phyloP scores from a whole-genome alignment of 306 rosid species.

The Lathyrus sativus region DNA sequence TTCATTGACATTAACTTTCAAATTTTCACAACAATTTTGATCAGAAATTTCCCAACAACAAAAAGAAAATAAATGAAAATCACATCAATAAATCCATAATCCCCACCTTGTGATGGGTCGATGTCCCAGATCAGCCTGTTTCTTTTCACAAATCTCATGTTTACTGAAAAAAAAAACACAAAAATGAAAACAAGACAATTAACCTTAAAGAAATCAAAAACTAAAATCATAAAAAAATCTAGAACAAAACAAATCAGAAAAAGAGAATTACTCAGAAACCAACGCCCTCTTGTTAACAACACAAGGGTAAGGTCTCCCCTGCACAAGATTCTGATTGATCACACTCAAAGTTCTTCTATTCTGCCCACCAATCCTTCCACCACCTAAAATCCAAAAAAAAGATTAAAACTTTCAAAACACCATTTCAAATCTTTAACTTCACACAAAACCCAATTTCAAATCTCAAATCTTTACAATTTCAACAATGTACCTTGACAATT shows the following conservation, averaged over 20 bases:
- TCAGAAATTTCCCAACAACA: background rate
- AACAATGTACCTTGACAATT: constrained; percentile 54
- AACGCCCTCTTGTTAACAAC: constrained; percentile 83
- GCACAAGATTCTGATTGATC: constrained; percentile 61
- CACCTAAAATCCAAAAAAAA: constrained; percentile 39
- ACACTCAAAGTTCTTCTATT: constrained; percentile 73
- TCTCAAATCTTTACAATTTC: background rate
- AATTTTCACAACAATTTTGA: background rate
- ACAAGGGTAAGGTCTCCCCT: constrained; percentile 70
- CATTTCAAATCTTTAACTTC: constrained; percentile 17
- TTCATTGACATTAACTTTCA: background rate
- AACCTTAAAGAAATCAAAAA: constrained; percentile 23
- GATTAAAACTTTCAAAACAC: constrained; percentile 2
- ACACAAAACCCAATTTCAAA: constrained; percentile 19
- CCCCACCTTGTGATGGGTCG: constrained; percentile 8
- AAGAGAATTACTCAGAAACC: constrained; percentile 57
- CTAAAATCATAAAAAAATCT: background rate
- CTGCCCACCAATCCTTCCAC: constrained; percentile 51
- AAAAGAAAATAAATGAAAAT: background rate
- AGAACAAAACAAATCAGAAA: background rate
- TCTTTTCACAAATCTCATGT: constrained; percentile 14
- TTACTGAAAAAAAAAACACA: background rate
- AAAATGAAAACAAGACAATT: background rate
- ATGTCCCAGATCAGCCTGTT: constrained; percentile 5
- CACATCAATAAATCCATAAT: background rate